Base-by-base conservation (phyloP, 257 asterid species). In the Paraleonurus japonicus region DNA sequence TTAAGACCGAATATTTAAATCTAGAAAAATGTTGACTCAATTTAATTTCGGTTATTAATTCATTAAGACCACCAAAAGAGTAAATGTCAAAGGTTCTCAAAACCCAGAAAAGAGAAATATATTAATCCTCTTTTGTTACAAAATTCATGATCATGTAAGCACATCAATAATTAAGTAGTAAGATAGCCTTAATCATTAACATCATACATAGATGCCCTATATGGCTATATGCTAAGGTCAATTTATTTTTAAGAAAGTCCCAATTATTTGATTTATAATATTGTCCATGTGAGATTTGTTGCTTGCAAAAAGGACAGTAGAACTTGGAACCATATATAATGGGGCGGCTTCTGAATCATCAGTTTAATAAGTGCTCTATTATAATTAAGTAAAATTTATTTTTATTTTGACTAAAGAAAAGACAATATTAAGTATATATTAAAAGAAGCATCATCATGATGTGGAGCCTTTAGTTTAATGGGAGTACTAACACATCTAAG, bases 341-440 rank as follows among this genome's bases (percentile, higher is more conserved):
- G 74, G 78, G 81, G 77, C 81, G 73, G 81, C 74, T 57, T 8
- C 11, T 48, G 28, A 59, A 37, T 37, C 57, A 57, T 48, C 50
- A 22, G 26, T 48, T 72, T 7, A 61, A 58, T 9, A 22, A 30
- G 39, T 45, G 24, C 1, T 39, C 20, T 5, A 5, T 4, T n/a
- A n/a, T n/a, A n/a, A n/a, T 39, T 5, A 22, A 58, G 4, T 39
- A 26, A 35, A 35, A 9, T 15, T 45, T 11, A 43, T 62, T 35
- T 37, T 53, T 53, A 53, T 53, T 17, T 75, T 69, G 65, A 66
- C 28, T 54, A 41, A 5, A 27, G 4, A 6, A 50, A n/a, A 17
- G 11, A 66, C 1, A 30, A 13, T 13, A 70, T 65, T 9, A 47
- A 12, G 28, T 16, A n/a, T n/a, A n/a, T n/a, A 43, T 32, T 28